Percentiles rank a stretch among this genome's conserved stretches.
Conservation (phyloP, 805 yeast species). For the Yarrowia bubula region DNA sequence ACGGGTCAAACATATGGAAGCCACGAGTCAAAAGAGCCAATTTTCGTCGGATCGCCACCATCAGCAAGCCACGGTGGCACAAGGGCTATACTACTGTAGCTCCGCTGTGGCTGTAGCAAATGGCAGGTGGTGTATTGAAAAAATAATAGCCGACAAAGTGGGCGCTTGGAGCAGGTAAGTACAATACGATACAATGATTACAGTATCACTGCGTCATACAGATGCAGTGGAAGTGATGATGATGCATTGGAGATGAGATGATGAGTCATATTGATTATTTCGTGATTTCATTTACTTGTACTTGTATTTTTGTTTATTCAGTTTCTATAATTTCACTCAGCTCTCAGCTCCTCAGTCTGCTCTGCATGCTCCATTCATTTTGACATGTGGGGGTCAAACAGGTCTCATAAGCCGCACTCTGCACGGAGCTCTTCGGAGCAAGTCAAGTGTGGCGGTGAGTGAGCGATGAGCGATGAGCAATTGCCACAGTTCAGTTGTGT, state of each 20-base stretch:
- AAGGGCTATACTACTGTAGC: too few relatives aligned
- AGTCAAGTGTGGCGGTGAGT: too few relatives aligned
- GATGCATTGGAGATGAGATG: too few relatives aligned
- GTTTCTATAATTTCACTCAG: too few relatives aligned
- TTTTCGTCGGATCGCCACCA: background rate
- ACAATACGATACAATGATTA: background rate
- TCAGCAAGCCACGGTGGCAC: constrained; percentile 20
- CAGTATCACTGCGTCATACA: too few relatives aligned
- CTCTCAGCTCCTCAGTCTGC: too few relatives aligned
- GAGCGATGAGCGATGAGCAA: too few relatives aligned
- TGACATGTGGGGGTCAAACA: constrained; percentile 3
- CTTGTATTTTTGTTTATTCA: background rate
- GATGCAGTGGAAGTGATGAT: too few relatives aligned
- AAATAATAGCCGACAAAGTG: background rate
- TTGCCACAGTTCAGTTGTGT: too few relatives aligned
- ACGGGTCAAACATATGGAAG: constrained; percentile 12
- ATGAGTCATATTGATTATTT: too few relatives aligned
- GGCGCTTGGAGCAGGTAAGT: background rate
- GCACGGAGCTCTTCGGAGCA: background rate
- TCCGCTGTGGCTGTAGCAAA: constrained; percentile 15
- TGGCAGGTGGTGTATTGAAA: background rate
- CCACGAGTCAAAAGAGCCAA: constrained; percentile 9
- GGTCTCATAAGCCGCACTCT: background rate
- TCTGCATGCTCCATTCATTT: background rate
- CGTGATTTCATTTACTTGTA: background rate